Percentiles rank a stretch among this genome's conserved stretches.
phyloP scores from a whole-genome alignment of 2,329 filamentous ascomycete species.

The Chalaropsis thielavioides region DNA sequence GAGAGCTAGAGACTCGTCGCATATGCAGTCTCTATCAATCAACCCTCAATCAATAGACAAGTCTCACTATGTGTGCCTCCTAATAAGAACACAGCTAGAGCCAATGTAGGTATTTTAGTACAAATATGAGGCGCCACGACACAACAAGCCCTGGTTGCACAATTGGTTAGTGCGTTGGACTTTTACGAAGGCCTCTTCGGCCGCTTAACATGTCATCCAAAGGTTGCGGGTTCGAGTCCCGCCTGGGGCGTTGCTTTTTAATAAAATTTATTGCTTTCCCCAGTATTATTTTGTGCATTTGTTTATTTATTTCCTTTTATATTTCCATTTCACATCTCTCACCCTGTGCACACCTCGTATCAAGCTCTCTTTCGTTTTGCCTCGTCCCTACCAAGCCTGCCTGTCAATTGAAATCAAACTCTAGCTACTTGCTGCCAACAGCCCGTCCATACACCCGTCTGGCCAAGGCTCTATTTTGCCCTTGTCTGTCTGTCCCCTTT shows the following conservation, averaged over 20 bases:
- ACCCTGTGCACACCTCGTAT: too few species aligned
- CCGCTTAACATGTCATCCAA: slow-evolving; percentile 16
- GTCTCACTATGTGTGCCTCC: too few species aligned
- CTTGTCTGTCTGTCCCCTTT: not conserved
- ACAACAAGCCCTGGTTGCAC: slow-evolving; percentile 19
- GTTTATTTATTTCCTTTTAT: not conserved
- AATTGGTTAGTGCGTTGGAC: slow-evolving; percentile 21
- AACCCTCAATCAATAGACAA: too few species aligned
- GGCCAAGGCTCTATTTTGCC: too few species aligned
- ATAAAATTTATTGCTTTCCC: not conserved
- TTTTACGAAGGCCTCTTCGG: slow-evolving; percentile 15
- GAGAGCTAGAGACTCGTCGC: too few species aligned
- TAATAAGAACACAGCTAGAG: too few species aligned
- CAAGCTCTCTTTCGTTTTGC: too few species aligned
- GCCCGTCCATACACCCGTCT: too few species aligned
- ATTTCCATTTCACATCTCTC: too few species aligned
- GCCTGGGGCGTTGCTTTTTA: slow-evolving; percentile 18
- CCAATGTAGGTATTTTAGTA: not conserved
- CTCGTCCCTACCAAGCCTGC: too few species aligned
- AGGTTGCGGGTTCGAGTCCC: slow-evolving; percentile 21
- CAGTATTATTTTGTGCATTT: not conserved
- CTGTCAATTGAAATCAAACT: not conserved
- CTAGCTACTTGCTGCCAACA: too few species aligned
- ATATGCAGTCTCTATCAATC: too few species aligned
- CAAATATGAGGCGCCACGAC: not conserved